Evolutionary conservation across 129 eudicot species (phyloP).

Genomic region (Flaveria brownii): DNA sequence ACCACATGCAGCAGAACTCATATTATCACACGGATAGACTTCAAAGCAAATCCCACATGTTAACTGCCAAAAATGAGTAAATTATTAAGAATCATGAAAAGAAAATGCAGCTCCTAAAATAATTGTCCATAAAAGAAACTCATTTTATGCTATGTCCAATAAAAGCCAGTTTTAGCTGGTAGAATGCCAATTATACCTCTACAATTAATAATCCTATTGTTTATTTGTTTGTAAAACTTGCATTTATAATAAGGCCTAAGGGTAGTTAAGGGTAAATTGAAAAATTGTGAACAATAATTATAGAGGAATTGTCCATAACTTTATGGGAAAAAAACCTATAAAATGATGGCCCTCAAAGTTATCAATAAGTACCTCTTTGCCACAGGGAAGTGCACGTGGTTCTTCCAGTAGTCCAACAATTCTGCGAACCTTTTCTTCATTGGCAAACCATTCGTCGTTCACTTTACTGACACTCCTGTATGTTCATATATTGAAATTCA

Average conservation of each 20-base stretch:
- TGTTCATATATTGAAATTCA: constrained; percentile 32
- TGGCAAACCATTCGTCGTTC: constrained; percentile 96
- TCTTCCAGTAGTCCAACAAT: constrained; percentile 77
- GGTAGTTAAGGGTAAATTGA: not conserved
- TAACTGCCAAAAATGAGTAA: constrained; percentile 46
- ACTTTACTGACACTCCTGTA: constrained; percentile 95
- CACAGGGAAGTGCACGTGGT: constrained; percentile 52
- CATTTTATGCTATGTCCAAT: not conserved
- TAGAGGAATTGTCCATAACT: not conserved
- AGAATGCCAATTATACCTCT: not conserved
- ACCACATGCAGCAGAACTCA: constrained; percentile 92
- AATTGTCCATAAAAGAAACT: not conserved
- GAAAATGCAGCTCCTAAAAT: not conserved
- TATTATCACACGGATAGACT: constrained; percentile 48
- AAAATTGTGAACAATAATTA: not conserved
- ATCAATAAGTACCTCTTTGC: constrained; percentile 55
- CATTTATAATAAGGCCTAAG: not conserved
- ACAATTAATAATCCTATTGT: not conserved
- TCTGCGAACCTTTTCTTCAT: constrained; percentile 89
- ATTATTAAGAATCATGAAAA: constrained; percentile 24
- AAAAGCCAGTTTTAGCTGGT: not conserved
- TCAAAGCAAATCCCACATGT: constrained; percentile 98
- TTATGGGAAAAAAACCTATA: not conserved
- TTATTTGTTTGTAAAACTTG: not conserved
- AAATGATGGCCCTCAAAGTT: constrained; percentile 15